phyloP scores from a whole-genome alignment of 768 basidiomycete species.

The Neoboletus brunneissimus region DNA sequence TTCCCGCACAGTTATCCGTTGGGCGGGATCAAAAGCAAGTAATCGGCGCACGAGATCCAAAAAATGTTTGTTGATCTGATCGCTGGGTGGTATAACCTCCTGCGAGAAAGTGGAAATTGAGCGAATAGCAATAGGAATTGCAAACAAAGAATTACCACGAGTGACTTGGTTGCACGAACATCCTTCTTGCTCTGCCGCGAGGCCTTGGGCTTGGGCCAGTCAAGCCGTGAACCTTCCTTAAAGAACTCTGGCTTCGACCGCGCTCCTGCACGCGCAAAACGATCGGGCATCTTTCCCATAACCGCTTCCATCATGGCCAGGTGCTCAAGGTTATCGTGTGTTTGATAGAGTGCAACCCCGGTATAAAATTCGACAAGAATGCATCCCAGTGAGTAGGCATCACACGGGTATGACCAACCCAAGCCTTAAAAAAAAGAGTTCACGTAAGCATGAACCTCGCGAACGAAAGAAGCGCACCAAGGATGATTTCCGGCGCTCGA shows the following conservation, averaged over 20 bases:
- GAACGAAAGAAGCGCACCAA: slow-evolving; percentile 57
- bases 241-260: slow-evolving; percentile 92
- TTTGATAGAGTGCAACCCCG: slow-evolving; percentile 97
- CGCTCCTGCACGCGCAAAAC: slow-evolving; percentile 71
- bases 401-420: slow-evolving; percentile 98
- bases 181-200: slow-evolving; percentile 92
- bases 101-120: slow-evolving; percentile 29
- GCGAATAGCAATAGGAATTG: not conserved
- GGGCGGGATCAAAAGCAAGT: slow-evolving; percentile 85
- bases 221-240: slow-evolving; percentile 78
- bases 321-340: slow-evolving; percentile 98
- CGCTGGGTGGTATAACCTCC: slow-evolving; percentile 83
- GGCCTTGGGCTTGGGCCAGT: slow-evolving; percentile 90
- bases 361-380: slow-evolving; percentile 99
- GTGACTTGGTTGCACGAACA: slow-evolving; percentile 76
- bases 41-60: slow-evolving; percentile 84
- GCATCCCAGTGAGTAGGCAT: slow-evolving; percentile 97
- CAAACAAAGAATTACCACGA: slow-evolving; percentile 54
- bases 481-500: slow-evolving; percentile 97
- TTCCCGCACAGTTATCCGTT: slow-evolving; percentile 83
- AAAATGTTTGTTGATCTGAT: slow-evolving; percentile 75
- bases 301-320: slow-evolving; percentile 99
- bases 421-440: slow-evolving; percentile 56
- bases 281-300: slow-evolving; percentile 95
- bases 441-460: slow-evolving; percentile 13